These are phyloP conservation scores for Apodospora peruviana DNA, from an alignment of 495 filamentous ascomycete species.

Conservation along the genomic window DNA sequence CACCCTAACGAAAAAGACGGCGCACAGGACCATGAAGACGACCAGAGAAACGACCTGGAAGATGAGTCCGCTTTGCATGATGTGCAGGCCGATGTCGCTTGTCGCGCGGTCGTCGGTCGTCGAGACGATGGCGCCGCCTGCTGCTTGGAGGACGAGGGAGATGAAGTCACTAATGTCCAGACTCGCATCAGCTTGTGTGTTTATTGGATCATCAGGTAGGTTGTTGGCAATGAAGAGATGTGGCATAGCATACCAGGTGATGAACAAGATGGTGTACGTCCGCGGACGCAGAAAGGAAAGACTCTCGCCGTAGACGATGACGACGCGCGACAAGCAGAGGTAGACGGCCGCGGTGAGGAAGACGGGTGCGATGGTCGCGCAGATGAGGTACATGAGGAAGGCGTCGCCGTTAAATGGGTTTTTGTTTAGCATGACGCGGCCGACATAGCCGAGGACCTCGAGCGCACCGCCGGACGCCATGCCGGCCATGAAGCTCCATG, in stretches of 20 bases:
- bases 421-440: slow-evolving; percentile 29
- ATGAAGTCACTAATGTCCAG: too few relatives aligned
- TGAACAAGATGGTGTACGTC: slow-evolving; percentile 44
- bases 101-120: slow-evolving; percentile 16
- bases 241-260: too few relatives aligned
- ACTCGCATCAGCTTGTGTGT: too few relatives aligned
- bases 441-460: slow-evolving; percentile 38
- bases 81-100: slow-evolving; percentile 41
- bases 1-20: background rate
- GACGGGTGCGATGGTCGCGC: slow-evolving; percentile 55
- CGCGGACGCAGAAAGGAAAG: slow-evolving; percentile 53
- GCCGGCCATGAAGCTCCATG: slow-evolving; percentile 26
- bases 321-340: slow-evolving; percentile 50
- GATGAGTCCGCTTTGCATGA: slow-evolving; percentile 58
- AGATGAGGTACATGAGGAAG: slow-evolving; percentile 48
- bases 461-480: slow-evolving; percentile 30
- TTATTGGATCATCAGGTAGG: too few relatives aligned
- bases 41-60: slow-evolving; percentile 47
- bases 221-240: too few relatives aligned
- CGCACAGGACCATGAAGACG: slow-evolving; percentile 36
- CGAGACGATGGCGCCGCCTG: slow-evolving; percentile 53
- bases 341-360: slow-evolving; percentile 60
- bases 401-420: slow-evolving; percentile 33
- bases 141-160: slow-evolving; percentile 55
- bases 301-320: slow-evolving; percentile 50